Base-by-base conservation (phyloP, 352 stramenopile species). In the Phytopythium oedochilum region DNA sequence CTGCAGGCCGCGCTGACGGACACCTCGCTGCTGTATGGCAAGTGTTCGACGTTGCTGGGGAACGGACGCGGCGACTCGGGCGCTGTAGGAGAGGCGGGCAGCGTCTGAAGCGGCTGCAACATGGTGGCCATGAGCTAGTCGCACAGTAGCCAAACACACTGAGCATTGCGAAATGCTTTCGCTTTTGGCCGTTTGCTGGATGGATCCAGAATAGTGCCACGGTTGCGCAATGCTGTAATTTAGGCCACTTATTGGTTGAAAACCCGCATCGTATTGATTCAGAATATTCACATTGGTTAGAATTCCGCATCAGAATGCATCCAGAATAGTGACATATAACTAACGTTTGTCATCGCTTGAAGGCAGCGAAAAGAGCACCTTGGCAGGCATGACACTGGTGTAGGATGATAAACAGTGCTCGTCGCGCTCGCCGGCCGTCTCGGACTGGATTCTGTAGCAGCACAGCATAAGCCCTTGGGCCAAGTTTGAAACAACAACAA, bases 371-470 rank as follows among this genome's bases (percentile, higher is more conserved):
- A n/a, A n/a, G n/a, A n/a, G n/a, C n/a, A n/a, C n/a, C n/a, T n/a
- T n/a, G n/a, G n/a, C n/a, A n/a, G n/a, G n/a, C n/a, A n/a, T 46
- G 42, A 38, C 53, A 18, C 53, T 43, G 2, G 39, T 32, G 34
- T 45, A 59, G 11, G 40, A 40, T 4, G 26, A 35, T 15, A 36
- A 15, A 26, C 44, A 50, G 44, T 50, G 44, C 26, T 50, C 44
- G 26, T n/a, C 32, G 10, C 35, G 23, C 7, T 43, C 28, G 1
- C 53, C 53, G 5, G 40, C 18, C 31, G 18, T 32, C 12, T 59
- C 42, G 6, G 39, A 48, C 31, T 52, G 39, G 29, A 59, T 43
- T 28, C 53, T 53, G 29, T 20, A n/a, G n/a, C n/a, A n/a, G n/a
- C n/a, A n/a, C n/a, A n/a, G n/a, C n/a, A n/a, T n/a, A n/a, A n/a